A percentile compares a stretch with the other conserved stretches of the same genome.
phyloP scores from a whole-genome alignment of 2,329 filamentous ascomycete genomes.

The Domatiomyces globalis region DNA sequence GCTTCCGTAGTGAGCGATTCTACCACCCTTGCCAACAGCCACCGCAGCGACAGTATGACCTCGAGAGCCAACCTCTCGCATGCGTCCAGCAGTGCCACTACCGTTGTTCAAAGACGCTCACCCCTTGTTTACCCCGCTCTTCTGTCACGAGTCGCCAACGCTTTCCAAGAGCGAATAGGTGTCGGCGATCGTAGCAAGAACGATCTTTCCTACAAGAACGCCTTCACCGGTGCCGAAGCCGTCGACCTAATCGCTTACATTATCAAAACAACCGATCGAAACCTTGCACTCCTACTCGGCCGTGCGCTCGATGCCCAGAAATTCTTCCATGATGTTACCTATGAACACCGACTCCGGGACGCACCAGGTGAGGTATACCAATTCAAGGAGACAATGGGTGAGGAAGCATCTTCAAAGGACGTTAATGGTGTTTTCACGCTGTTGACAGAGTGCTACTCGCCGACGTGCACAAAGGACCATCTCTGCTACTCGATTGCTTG shows the following conservation, averaged over 20 bases:
- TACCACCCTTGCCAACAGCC: slow-evolving; percentile 49
- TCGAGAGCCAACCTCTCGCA: slow-evolving; percentile 40
- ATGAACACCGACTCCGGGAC: slow-evolving; percentile 88
- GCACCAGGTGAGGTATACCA: slow-evolving; percentile 93
- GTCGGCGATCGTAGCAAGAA: slow-evolving; percentile 88
- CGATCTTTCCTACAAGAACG: slow-evolving; percentile 90
- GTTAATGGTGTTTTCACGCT: slow-evolving; percentile 96
- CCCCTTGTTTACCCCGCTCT: slow-evolving; percentile 89
- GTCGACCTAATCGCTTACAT: slow-evolving; percentile 94
- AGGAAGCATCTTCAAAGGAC: slow-evolving; percentile 54
- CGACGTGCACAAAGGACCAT: slow-evolving; percentile 87
- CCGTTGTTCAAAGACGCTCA: slow-evolving; percentile 52
- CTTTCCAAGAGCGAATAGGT: slow-evolving; percentile 77
- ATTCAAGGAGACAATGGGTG: slow-evolving; percentile 77
- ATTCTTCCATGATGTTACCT: slow-evolving; percentile 98
- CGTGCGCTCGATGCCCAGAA: slow-evolving; percentile 92
- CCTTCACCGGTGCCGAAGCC: slow-evolving; percentile 88
- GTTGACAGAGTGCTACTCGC: slow-evolving; percentile 93
- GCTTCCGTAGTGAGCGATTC: slow-evolving; percentile 14
- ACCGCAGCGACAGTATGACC: slow-evolving; percentile 42
- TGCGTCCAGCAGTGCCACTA: slow-evolving; percentile 41
- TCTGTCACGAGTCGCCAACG: slow-evolving; percentile 82
- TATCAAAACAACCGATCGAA: slow-evolving; percentile 91
- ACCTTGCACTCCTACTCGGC: slow-evolving; percentile 78
- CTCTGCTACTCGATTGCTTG: slow-evolving; percentile 98